Percentiles rank a stretch among this genome's conserved stretches.
Evolutionary conservation across 768 basidiomycete species (phyloP).

Genomic region (Rhizopogon sp.): DNA sequence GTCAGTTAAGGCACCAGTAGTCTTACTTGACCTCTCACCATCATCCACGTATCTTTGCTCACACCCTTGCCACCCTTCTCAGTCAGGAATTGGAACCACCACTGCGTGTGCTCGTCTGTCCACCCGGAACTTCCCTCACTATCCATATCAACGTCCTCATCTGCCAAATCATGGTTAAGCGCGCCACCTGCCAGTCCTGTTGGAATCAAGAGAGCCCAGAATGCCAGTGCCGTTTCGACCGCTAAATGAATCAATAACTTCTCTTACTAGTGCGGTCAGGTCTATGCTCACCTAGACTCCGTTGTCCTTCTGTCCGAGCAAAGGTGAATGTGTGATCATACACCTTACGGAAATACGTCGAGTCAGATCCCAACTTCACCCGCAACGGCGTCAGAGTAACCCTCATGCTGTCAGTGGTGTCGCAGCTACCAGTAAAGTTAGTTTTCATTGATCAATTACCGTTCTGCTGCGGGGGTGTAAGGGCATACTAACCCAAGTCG

Average conservation of each 20-base stretch:
- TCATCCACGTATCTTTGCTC: constrained; percentile 85
- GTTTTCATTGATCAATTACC: constrained; percentile 1
- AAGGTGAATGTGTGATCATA: constrained; percentile 83
- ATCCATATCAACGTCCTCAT: constrained; percentile 45
- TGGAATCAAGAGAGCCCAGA: constrained; percentile 75
- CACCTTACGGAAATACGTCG: constrained; percentile 68
- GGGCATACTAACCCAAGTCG: constrained; percentile 48
- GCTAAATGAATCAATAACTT: constrained; percentile 28
- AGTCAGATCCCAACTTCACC: constrained; percentile 55
- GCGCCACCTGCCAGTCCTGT: constrained; percentile 68
- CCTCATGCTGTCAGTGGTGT: constrained; percentile 61
- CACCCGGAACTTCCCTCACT: constrained; percentile 46
- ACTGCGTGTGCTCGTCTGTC: constrained; percentile 53
- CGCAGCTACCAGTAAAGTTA: constrained; percentile 40
- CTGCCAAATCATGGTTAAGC: constrained; percentile 38
- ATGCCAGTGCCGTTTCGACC: constrained; percentile 66
- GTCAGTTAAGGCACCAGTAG: constrained; percentile 5
- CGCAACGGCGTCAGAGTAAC: constrained; percentile 48
- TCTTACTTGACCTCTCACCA: constrained; percentile 43
- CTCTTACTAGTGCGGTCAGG: neutral
- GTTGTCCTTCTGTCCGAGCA: constrained; percentile 68
- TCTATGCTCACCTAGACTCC: constrained; percentile 60
- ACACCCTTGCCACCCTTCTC: constrained; percentile 68
- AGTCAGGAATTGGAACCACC: constrained; percentile 77
- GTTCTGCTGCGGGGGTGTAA: neutral